Evolutionary conservation across 371 early-diverging fungal genomes (phyloP).

Genomic region (Syncephalastrum sp.): DNA sequence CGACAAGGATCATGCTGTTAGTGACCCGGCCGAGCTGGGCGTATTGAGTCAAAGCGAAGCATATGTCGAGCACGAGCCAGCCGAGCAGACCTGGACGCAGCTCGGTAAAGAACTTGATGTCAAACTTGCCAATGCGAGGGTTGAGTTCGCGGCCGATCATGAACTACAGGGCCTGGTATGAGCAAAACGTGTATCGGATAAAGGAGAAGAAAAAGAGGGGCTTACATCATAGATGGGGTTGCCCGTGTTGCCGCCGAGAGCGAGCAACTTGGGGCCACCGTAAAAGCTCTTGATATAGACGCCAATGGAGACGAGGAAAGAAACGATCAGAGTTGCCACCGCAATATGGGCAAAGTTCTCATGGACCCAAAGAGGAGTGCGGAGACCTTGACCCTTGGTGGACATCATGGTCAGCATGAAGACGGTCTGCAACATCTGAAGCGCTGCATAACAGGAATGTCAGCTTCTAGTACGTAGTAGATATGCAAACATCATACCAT

Average conservation of each 20-base stretch:
- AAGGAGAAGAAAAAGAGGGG: not conserved
- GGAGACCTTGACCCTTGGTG: constrained; percentile 27
- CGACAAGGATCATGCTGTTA: constrained; percentile 75
- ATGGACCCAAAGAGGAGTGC: constrained; percentile 67
- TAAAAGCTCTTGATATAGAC: constrained; percentile 82
- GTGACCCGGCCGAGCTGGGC: constrained; percentile 64
- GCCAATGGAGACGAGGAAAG: constrained; percentile 59
- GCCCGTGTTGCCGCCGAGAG: constrained; percentile 90
- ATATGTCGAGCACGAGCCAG: constrained; percentile 75
- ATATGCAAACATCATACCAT: constrained; percentile 47
- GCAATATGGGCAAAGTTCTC: constrained; percentile 73
- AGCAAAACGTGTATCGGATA: not conserved
- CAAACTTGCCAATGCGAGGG: constrained; percentile 82
- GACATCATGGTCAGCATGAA: constrained; percentile 56
- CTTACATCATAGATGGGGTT: constrained; percentile 83
- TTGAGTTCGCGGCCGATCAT: constrained; percentile 85
- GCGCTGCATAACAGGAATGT: constrained; percentile 9
- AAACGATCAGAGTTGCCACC: constrained; percentile 63
- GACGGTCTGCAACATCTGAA: constrained; percentile 53
- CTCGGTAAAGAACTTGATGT: constrained; percentile 92
- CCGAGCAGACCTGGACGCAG: constrained; percentile 87
- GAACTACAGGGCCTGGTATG: constrained; percentile 39
- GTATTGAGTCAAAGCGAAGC: constrained; percentile 80
- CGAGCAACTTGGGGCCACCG: constrained; percentile 58
- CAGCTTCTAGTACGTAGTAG: not conserved